Percentiles rank a stretch among this genome's conserved stretches.
Conservation (phyloP, 2,329 filamentous ascomycete genomes). For the Pseudogymnoascus destructans region DNA sequence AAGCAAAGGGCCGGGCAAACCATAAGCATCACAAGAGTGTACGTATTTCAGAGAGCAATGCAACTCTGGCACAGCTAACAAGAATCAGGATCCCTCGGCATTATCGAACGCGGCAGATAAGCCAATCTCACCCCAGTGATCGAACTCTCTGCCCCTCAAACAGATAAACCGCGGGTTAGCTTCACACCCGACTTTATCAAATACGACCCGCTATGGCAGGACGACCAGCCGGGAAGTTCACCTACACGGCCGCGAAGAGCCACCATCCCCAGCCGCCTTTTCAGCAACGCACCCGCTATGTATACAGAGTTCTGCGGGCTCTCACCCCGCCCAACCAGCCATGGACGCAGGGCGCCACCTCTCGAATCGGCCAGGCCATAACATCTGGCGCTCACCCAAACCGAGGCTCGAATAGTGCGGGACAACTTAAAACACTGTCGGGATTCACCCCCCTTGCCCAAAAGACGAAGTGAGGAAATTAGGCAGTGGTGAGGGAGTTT, state of each 20-base stretch:
- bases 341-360: conserved; percentile 34
- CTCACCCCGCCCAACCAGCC: conserved; percentile 47
- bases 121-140: conserved; percentile 36
- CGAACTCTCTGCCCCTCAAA: conserved; percentile 44
- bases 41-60: conserved; percentile 23
- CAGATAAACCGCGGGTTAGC: conserved; percentile 47
- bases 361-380: conserved; percentile 45
- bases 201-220: conserved; percentile 40
- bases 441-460: conserved; percentile 16
- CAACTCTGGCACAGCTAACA: conserved; percentile 11
- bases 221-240: conserved; percentile 25
- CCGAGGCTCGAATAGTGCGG: conserved; percentile 46
- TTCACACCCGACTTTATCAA: conserved; percentile 46
- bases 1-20: conserved; percentile 12
- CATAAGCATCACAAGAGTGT: conserved; percentile 37
- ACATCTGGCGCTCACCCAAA: conserved; percentile 40
- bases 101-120: conserved; percentile 26
- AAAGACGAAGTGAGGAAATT: conserved; percentile 50
- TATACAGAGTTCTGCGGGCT: conserved; percentile 39
- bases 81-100: conserved; percentile 29
- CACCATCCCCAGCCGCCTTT: conserved; percentile 31
- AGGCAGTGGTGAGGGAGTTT: conserved; percentile 52
- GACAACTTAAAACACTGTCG: conserved; percentile 31
- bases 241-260: conserved; percentile 30
- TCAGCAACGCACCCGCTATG: conserved; percentile 10